Percentiles rank a stretch among this genome's conserved stretches.
Evolutionary conservation across 1,139 yeast genomes (phyloP).

Genomic region (Insectozyma bohioensis): DNA sequence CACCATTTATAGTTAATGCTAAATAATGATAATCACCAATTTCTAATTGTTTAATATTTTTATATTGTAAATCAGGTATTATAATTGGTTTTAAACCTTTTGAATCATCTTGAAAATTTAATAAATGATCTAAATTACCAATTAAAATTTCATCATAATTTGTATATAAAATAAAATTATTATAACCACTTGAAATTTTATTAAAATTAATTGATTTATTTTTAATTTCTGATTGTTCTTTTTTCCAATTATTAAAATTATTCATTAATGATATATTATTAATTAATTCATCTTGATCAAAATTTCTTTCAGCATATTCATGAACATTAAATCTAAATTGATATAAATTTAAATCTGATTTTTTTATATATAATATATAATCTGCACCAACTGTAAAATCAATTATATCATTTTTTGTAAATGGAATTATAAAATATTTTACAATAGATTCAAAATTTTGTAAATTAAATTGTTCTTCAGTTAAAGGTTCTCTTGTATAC

Average conservation of each 20-base stretch:
- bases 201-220: conserved; percentile 12
- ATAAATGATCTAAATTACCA: conserved; percentile 13
- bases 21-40: conserved; percentile 75
- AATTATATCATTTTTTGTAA: conserved; percentile 38
- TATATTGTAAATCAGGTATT: conserved; percentile 48
- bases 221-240: conserved; percentile 14
- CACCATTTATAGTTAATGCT: conserved; percentile 62
- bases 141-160: conserved; percentile 24
- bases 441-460: conserved; percentile 27
- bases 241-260: conserved; percentile 34
- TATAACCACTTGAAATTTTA: conserved; percentile 31
- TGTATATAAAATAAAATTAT: conserved; percentile 28
- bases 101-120: conserved; percentile 5
- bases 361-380: conserved; percentile 49
- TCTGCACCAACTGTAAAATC: conserved; percentile 61
- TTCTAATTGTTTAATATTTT: conserved; percentile 46
- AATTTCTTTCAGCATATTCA: conserved; percentile 11
- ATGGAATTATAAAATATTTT: conserved; percentile 40
- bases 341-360: conserved; percentile 42
- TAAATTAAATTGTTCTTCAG: conserved; percentile 21
- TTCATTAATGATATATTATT: conserved; percentile 14
- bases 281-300: conserved; percentile 9
- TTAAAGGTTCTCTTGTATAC: conserved; percentile 45
- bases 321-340: conserved; percentile 35
- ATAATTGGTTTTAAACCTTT: conserved; percentile 16